Conservation (phyloP, 2,329 filamentous ascomycete genomes). For the Reticulascus tulasneorum region DNA sequence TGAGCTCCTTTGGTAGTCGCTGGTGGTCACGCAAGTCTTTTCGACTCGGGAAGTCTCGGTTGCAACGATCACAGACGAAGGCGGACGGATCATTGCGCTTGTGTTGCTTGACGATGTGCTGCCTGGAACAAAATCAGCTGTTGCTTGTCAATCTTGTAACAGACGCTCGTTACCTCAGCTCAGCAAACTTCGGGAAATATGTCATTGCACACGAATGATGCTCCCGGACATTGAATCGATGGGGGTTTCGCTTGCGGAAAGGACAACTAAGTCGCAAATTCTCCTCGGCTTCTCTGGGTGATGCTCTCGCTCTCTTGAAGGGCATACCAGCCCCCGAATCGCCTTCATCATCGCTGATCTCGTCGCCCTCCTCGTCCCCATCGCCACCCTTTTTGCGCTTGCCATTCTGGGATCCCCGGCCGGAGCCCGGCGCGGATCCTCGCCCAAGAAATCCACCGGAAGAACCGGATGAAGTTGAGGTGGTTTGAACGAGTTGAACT, state of each 20-base stretch:
- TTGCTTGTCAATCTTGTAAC: slow-evolving; percentile 10
- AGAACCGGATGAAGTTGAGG: slow-evolving; percentile 27
- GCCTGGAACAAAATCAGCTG: slow-evolving; percentile 17
- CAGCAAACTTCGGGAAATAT: slow-evolving; percentile 37
- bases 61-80: slow-evolving; percentile 36
- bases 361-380: slow-evolving; percentile 18
- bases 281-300: slow-evolving; percentile 28
- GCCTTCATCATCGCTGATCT: slow-evolving; percentile 26
- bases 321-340: slow-evolving; percentile 25
- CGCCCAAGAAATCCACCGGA: too few relatives aligned
- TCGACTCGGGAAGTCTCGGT: slow-evolving; percentile 31
- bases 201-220: slow-evolving; percentile 40
- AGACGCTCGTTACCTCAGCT: slow-evolving; percentile 27
- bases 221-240: slow-evolving; percentile 41
- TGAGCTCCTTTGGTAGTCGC: slow-evolving; percentile 33
- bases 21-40: slow-evolving; percentile 36
- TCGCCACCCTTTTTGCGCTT: slow-evolving; percentile 31
- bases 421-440: slow-evolving; percentile 6
- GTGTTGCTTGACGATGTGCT: slow-evolving; percentile 40
- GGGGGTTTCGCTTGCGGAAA: slow-evolving; percentile 39
- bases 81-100: slow-evolving; percentile 36
- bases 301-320: slow-evolving; percentile 25
- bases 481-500: slow-evolving; percentile 23
- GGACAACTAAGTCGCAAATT: slow-evolving; percentile 38
- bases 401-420: slow-evolving; percentile 13